Evolutionary conservation across 495 filamentous ascomycete species (phyloP), one percentile per base, ranked within the genome.

Genomic region (Stereocaulon alpinum): DNA sequence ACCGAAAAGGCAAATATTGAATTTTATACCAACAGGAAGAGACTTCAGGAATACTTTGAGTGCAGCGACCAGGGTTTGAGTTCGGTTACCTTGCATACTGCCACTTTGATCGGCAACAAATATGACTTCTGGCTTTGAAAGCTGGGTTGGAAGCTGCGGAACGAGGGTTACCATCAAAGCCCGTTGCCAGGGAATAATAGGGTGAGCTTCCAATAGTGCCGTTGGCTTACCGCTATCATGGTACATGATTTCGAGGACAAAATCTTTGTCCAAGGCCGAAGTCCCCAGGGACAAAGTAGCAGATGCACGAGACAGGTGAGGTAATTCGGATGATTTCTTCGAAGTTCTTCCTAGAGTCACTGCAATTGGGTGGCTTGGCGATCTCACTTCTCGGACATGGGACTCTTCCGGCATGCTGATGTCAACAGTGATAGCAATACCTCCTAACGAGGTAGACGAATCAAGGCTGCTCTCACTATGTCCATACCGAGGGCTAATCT

Each of bases 1-100:
- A 11, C 86, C 86, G 61, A 90, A 90, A 1, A 82, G 86, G 69
- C 81, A 85, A 59, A 89, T 87, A 68, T 90, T 88, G 73, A 90
- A 89, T 65, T 78, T 81, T 53, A 82, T 71, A 0, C 84, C 84
- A 1, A 82, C 61, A 2, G 86, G 86, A 17, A 90, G 69, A 0
- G 82, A 86, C 62, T 86, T 87, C 37, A 90, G 72, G 62, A 89
- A 86, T n/a, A 88, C 69, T 2, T 73, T 74, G 29, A 89, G 72
- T 3, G 85, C 86, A 7, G 76, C 71, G 17, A 76, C 66, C 29
- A 87, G 68, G 17, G 80, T 79, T 1, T 63, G 40, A 2, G 86
- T 87, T 32, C 78, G 79, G 40, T 69, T 67, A 1, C 60, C 59
- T 1, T 22, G 27, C 87, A 91, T 89, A 57, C 78, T 83, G 0